Base-by-base conservation (phyloP, 768 basidiomycete genomes). In the Hypholoma fasciculare region DNA sequence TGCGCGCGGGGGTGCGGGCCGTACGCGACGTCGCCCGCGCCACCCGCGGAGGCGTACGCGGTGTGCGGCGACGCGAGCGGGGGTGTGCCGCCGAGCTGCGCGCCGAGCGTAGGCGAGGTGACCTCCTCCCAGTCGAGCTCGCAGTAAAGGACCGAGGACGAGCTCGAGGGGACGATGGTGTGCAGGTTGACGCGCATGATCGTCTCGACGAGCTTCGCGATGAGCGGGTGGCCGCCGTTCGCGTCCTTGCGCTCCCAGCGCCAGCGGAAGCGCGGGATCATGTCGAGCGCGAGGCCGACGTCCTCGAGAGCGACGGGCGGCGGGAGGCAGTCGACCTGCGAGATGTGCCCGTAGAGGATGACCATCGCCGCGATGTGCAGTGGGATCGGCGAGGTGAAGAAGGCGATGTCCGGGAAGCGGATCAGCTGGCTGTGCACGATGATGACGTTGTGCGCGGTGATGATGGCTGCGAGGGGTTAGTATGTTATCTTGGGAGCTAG, bases 281-380 rank as follows among this genome's bases (percentile, higher is more conserved):
- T 90, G 70, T 93, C 88, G 19, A 94, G 84, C 27, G 92, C 92
- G 70, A 91, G 83, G 86, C 89, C 90, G 38, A 94, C 82, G 65
- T 94, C 92, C 71, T 93, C 89, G 27, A 90, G 75, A 39, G 88
- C 90, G 39, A 84, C 82, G 56, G 85, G 77, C 40, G 78, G 80
- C 1, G 87, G 72, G 26, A 92, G 78, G 42, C 80, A 82, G 26
- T 90, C 84, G 59, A 88, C 89, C 52, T 84, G 83, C 7, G 88
- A 90, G 82, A 92, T 92, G 65, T 89, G 89, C 1, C 92, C 92
- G 67, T 88, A 94, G 17, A 94, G 79, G 59, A 94, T 93, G 57
- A 94, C 90, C 92, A 94, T 93, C 7, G 92, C 92, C 0, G 92
- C 89, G 54, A 94, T 92, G 71, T 94, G 92, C 17, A 94, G 79